Conservation (phyloP, 192 early-diverging fungal genomes). For the Obelidium mucronatum region DNA sequence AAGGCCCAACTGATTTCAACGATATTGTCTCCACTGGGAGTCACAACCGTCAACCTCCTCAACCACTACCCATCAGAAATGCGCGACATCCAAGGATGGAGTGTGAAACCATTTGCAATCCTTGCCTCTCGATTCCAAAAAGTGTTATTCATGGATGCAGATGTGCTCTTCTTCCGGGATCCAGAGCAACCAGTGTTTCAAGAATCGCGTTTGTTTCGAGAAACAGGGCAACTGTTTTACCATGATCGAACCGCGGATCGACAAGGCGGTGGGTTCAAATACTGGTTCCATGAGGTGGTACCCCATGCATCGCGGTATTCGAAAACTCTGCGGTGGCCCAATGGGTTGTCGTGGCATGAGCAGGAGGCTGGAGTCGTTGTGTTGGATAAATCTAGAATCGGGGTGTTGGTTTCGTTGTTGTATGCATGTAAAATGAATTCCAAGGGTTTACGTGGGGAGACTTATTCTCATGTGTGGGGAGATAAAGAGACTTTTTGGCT, state of each 20-base stretch:
- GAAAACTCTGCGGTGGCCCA: not conserved
- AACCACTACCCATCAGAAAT: slow-evolving; percentile 36
- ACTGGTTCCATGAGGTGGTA: not conserved
- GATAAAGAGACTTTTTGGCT: not conserved
- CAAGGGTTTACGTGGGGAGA: not conserved
- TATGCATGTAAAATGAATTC: slow-evolving; percentile 10
- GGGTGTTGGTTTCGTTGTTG: not conserved
- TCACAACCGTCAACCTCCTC: slow-evolving; percentile 34
- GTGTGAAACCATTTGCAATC: slow-evolving; percentile 18
- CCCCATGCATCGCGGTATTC: not conserved
- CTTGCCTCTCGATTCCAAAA: slow-evolving; percentile 4
- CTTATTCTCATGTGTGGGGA: slow-evolving; percentile 27
- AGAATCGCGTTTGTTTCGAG: slow-evolving; percentile 38
- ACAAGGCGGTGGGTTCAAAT: not conserved
- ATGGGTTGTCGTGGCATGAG: not conserved
- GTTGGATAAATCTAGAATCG: not conserved
- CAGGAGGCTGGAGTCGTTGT: slow-evolving; percentile 1
- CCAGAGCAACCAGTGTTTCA: slow-evolving; percentile 39
- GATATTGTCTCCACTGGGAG: slow-evolving; percentile 18
- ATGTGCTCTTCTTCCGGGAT: slow-evolving; percentile 20
- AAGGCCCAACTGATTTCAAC: not conserved
- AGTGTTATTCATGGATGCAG: slow-evolving; percentile 14
- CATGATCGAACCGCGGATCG: slow-evolving; percentile 52
- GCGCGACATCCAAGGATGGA: not conserved
- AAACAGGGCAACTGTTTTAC: slow-evolving; percentile 65